These are phyloP conservation scores for Tetrahymena borealis DNA, from an alignment of 73 alveolate genomes.

Conservation along the genomic window DNA sequence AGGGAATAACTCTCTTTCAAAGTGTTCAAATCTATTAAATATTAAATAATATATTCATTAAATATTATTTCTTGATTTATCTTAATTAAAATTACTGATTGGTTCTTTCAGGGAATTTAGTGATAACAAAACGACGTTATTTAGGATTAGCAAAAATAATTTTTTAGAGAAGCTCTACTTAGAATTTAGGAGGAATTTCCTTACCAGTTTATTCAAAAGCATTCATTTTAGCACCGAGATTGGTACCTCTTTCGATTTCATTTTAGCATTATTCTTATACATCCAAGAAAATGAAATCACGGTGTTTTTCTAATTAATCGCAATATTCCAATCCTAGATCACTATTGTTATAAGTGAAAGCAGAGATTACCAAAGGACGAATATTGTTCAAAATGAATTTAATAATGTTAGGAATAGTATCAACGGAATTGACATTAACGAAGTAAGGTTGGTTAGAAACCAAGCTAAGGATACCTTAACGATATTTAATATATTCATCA, in stretches of 20 bases:
- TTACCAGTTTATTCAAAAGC: background rate
- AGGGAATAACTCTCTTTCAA: background rate
- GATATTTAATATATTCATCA: background rate
- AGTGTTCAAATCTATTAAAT: background rate
- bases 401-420: background rate
- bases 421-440: background rate
- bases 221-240: background rate
- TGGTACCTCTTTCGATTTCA: background rate
- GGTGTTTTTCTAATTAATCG: background rate
- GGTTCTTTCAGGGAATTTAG: background rate
- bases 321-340: background rate
- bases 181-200: background rate
- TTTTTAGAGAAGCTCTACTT: background rate
- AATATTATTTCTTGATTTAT: too few species aligned
- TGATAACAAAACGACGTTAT: background rate
- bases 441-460: background rate
- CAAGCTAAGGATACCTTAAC: background rate
- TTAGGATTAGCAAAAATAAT: background rate
- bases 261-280: background rate
- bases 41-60: too few species aligned
- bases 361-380: background rate
- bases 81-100: too few species aligned
- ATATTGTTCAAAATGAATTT: background rate
- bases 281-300: background rate
- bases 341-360: background rate